phyloP scores from a whole-genome alignment of 352 stramenopile genomes.

The Phytophthora agathidicida region DNA sequence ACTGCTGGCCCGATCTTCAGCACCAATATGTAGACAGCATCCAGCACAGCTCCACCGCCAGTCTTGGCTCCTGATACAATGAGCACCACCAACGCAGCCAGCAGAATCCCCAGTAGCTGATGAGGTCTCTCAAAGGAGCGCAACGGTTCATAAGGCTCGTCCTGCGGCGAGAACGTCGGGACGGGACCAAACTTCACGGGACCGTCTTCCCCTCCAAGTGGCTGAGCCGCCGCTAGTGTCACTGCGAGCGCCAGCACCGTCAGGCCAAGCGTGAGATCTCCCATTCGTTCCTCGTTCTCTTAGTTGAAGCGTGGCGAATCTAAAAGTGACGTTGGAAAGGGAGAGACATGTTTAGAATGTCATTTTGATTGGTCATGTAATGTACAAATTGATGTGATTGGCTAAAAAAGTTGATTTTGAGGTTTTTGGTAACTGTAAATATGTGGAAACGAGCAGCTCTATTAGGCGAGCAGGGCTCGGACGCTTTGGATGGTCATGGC shows the following conservation, averaged over 20 bases:
- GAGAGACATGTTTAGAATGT: background rate
- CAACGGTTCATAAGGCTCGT: constrained; percentile 25
- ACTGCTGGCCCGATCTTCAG: constrained; percentile 87
- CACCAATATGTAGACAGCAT: constrained; percentile 94
- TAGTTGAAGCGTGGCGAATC: constrained; percentile 22
- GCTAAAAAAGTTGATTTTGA: background rate
- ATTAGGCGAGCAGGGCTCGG: constrained; percentile 30
- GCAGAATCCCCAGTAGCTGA: constrained; percentile 34
- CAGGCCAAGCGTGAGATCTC: constrained; percentile 9
- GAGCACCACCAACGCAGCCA: constrained; percentile 60
- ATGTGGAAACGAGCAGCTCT: constrained; percentile 12
- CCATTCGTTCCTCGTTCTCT: constrained; percentile 8
- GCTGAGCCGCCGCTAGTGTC: constrained; percentile 6
- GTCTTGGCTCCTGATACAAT: constrained; percentile 75
- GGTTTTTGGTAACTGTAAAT: constrained; percentile 14
- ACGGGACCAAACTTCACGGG: constrained; percentile 35
- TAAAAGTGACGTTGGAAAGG: constrained; percentile 9
- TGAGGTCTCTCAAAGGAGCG: constrained; percentile 24
- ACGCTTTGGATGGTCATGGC: constrained; percentile 72
- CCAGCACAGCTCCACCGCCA: constrained; percentile 89
- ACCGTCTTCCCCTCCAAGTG: constrained; percentile 6
- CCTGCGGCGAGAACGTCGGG: constrained; percentile 19
- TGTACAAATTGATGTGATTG: background rate
- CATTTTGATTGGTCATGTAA: constrained; percentile 3
- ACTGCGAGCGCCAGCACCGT: constrained; percentile 10